phyloP scores from a whole-genome alignment of 108 stramenopile species.

The Cyclotella distinguenda region DNA sequence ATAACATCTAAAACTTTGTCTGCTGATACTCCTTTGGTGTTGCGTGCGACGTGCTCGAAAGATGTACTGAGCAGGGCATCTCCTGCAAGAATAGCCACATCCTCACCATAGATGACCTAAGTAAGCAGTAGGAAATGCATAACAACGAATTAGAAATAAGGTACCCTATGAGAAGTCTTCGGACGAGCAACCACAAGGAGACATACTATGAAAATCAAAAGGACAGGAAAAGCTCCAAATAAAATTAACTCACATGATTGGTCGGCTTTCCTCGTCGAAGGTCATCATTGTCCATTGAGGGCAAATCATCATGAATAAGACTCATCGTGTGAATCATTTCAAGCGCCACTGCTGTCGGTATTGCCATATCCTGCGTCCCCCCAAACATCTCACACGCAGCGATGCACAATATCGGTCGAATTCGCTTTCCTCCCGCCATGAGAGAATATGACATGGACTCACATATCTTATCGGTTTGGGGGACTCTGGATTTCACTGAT shows the following conservation, averaged over 20 bases:
- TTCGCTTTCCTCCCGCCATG: slow-evolving; percentile 94
- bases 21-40: slow-evolving; percentile 73
- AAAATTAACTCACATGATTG: slow-evolving; percentile 84
- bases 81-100: slow-evolving; percentile 94
- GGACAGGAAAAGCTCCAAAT: too few relatives aligned
- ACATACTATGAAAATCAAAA: too few relatives aligned
- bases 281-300: slow-evolving; percentile 95
- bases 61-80: slow-evolving; percentile 81
- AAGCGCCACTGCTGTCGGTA: slow-evolving; percentile 91
- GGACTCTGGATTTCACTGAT: slow-evolving; percentile 58
- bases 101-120: slow-evolving; percentile 92
- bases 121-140: too few relatives aligned
- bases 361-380: slow-evolving; percentile 68
- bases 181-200: too few relatives aligned
- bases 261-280: slow-evolving; percentile 92
- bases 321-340: slow-evolving; percentile 99
- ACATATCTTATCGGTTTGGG: slow-evolving; percentile 84
- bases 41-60: slow-evolving; percentile 74
- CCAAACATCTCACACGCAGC: slow-evolving; percentile 95
- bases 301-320: slow-evolving; percentile 96
- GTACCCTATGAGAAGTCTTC: too few relatives aligned
- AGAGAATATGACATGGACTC: slow-evolving; percentile 94
- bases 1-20: slow-evolving; percentile 85
- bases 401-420: slow-evolving; percentile 92
- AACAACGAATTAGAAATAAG: too few relatives aligned